Evolutionary conservation across 2,329 filamentous ascomycete genomes (phyloP).

Genomic region (Xylaria digitata): DNA sequence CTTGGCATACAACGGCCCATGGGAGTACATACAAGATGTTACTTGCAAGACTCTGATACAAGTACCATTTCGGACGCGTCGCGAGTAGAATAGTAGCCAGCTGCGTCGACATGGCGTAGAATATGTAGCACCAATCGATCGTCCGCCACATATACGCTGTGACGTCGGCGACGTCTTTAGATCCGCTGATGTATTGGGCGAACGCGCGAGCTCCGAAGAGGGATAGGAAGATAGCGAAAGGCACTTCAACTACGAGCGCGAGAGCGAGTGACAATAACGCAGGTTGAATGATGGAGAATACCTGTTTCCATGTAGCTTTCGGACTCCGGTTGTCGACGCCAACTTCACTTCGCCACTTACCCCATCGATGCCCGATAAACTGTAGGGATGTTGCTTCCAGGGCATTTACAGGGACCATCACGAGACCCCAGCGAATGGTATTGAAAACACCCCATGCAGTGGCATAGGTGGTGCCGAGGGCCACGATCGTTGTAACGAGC

Average conservation of each 20-base stretch:
- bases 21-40: constrained; percentile 77
- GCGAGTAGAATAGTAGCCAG: constrained; percentile 73
- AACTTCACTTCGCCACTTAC: constrained; percentile 54
- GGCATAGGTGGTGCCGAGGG: constrained; percentile 72
- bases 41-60: constrained; percentile 73
- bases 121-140: constrained; percentile 75
- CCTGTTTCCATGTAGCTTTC: constrained; percentile 24
- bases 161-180: constrained; percentile 67
- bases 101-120: constrained; percentile 74
- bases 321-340: constrained; percentile 37
- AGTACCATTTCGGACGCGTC: constrained; percentile 73
- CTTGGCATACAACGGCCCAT: constrained; percentile 73
- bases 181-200: constrained; percentile 70
- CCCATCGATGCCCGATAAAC: constrained; percentile 76
- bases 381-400: constrained; percentile 73
- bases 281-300: constrained; percentile 58
- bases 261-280: constrained; percentile 65
- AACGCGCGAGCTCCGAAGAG: constrained; percentile 69
- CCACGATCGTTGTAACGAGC: constrained; percentile 73
- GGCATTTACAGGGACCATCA: constrained; percentile 78
- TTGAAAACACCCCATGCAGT: constrained; percentile 81
- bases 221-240: constrained; percentile 71
- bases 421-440: constrained; percentile 77
- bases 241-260: constrained; percentile 69
- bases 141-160: constrained; percentile 73